Conservation (phyloP, 768 basidiomycete genomes). For the Atractiella rhizophila region DNA sequence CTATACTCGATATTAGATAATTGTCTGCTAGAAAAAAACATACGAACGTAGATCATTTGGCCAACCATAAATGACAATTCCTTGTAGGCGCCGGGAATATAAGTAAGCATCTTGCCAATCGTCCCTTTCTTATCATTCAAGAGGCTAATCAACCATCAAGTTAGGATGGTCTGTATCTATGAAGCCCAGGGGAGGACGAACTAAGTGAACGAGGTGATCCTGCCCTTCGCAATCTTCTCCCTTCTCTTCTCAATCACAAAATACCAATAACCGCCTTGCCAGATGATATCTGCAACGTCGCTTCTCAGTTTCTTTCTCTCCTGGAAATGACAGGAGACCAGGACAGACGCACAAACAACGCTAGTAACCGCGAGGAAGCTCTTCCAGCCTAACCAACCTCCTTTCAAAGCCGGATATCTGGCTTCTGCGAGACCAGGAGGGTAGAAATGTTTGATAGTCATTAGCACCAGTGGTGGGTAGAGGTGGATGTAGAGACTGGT, state of each 20-base stretch:
- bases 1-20: background rate
- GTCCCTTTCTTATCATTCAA: constrained; percentile 64
- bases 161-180: background rate
- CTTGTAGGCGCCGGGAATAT: constrained; percentile 36
- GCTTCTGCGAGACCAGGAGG: constrained; percentile 43
- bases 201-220: constrained; percentile 70
- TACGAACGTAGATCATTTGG: constrained; percentile 63
- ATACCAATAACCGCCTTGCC: constrained; percentile 92
- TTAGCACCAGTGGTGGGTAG: constrained; percentile 71
- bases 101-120: constrained; percentile 46
- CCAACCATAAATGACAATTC: constrained; percentile 56
- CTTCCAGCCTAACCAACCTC: constrained; percentile 41
- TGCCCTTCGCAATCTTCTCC: constrained; percentile 66
- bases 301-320: background rate
- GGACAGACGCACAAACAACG: constrained; percentile 44
- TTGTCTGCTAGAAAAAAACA: constrained; percentile 16
- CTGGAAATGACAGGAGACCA: background rate
- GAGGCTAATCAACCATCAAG: constrained; percentile 22
- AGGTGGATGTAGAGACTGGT: constrained; percentile 87
- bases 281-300: constrained; percentile 45
- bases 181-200: too few relatives aligned
- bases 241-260: constrained; percentile 70
- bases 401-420: constrained; percentile 60
- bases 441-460: constrained; percentile 83
- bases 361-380: constrained; percentile 53